Evolutionary conservation across 345 rosid genomes (phyloP).

Genomic region (Corchorus olitorius): DNA sequence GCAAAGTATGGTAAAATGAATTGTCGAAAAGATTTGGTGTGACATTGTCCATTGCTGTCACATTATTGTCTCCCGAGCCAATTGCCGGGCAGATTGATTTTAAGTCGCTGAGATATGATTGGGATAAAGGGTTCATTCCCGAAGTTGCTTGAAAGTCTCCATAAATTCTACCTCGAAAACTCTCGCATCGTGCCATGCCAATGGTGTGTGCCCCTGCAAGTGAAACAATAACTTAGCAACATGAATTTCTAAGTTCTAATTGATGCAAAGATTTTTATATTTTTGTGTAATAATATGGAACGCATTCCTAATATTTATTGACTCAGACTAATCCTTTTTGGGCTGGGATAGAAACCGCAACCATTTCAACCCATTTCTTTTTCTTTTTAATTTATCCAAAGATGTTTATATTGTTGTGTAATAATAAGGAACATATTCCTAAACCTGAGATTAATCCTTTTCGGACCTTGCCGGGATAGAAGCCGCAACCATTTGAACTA

Average conservation of each 20-base stretch:
- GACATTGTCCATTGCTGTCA: slow-evolving; percentile 65
- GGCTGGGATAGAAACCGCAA: no score
- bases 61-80: slow-evolving; percentile 59
- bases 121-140: slow-evolving; percentile 34
- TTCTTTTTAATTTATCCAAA: no score
- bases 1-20: slow-evolving; percentile 52
- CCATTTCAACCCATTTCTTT: no score
- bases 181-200: slow-evolving; percentile 81
- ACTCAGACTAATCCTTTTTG: no score
- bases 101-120: slow-evolving; percentile 43
- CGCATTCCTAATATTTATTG: no score
- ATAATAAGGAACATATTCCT: no score
- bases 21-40: slow-evolving; percentile 83
- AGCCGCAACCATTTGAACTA: no score
- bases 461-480: no score
- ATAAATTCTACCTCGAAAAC: slow-evolving; percentile 61
- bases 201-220: slow-evolving; percentile 82
- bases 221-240: not conserved
- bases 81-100: slow-evolving; percentile 57
- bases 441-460: no score
- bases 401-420: no score
- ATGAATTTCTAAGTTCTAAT: not conserved
- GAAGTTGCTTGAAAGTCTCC: slow-evolving; percentile 59
- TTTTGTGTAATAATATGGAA: no score
- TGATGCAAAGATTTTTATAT: no score